Percentiles rank a stretch among this genome's conserved stretches.
Evolutionary conservation across 352 stramenopile species (phyloP).

Genomic region (Phytophthora sp.): DNA sequence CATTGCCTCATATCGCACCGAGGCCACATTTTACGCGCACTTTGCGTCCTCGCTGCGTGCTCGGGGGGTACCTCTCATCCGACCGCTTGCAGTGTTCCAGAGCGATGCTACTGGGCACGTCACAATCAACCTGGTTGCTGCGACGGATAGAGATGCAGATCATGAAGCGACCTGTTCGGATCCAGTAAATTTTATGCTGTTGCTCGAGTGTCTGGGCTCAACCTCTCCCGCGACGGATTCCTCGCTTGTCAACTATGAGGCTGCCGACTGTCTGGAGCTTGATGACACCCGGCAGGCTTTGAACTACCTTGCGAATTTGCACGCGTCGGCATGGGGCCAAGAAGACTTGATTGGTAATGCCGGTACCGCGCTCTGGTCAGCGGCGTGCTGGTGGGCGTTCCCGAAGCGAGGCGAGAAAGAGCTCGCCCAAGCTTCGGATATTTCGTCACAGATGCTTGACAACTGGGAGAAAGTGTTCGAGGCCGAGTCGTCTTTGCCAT

Average conservation of each 20-base stretch:
- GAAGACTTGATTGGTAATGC: constrained; percentile 39
- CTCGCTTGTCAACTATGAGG: constrained; percentile 35
- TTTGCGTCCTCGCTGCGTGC: constrained; percentile 42
- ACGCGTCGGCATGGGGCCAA: constrained; percentile 44
- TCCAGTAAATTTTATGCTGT: constrained; percentile 54
- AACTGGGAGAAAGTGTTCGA: constrained; percentile 38
- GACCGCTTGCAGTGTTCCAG: constrained; percentile 55
- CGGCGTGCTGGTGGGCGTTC: constrained; percentile 65
- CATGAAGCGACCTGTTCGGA: constrained; percentile 26
- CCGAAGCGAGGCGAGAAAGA: constrained; percentile 58
- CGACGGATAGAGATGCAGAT: constrained; percentile 2
- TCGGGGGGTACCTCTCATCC: constrained; percentile 48
- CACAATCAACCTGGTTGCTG: constrained; percentile 24
- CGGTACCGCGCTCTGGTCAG: constrained; percentile 43
- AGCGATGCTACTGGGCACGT: constrained; percentile 26
- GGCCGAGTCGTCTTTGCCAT: constrained; percentile 16
- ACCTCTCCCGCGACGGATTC: constrained; percentile 11
- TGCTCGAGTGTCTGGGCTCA: constrained; percentile 54
- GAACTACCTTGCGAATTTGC: constrained; percentile 54
- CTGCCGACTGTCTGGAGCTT: constrained; percentile 44
- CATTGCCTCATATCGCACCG: constrained; percentile 63
- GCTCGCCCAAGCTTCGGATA: constrained; percentile 38
- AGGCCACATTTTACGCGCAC: constrained; percentile 64
- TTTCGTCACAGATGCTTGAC: constrained; percentile 52
- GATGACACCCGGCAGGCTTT: constrained; percentile 50